phyloP scores from a whole-genome alignment of 495 filamentous ascomycete genomes.

The Diplogelasinospora grovesii region DNA sequence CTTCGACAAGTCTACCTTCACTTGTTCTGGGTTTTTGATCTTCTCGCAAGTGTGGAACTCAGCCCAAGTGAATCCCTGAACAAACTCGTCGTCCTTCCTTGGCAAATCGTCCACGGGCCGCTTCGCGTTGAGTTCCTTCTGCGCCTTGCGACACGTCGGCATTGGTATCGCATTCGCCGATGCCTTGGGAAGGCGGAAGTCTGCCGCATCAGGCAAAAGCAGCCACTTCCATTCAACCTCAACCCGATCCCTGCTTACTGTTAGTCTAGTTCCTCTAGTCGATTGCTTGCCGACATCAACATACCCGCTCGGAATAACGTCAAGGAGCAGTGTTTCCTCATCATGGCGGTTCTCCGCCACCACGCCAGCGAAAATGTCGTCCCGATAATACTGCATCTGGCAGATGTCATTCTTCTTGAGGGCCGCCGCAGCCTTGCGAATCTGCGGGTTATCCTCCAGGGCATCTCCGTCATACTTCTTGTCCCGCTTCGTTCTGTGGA shows the following conservation, averaged over 20 bases:
- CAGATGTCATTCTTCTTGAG: slow-evolving; percentile 70
- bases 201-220: slow-evolving; percentile 56
- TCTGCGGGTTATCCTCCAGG: slow-evolving; percentile 63
- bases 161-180: slow-evolving; percentile 52
- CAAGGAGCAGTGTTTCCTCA: slow-evolving; percentile 68
- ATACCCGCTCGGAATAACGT: slow-evolving; percentile 84
- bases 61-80: slow-evolving; percentile 65
- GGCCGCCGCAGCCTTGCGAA: slow-evolving; percentile 60
- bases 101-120: slow-evolving; percentile 54
- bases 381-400: slow-evolving; percentile 78
- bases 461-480: slow-evolving; percentile 57
- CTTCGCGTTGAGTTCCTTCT: slow-evolving; percentile 51
- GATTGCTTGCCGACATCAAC: slow-evolving; percentile 28
- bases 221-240: slow-evolving; percentile 78
- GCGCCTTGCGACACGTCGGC: slow-evolving; percentile 47
- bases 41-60: slow-evolving; percentile 63
- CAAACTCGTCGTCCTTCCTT: slow-evolving; percentile 62
- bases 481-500: slow-evolving; percentile 81
- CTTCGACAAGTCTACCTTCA: slow-evolving; percentile 60
- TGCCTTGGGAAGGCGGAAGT: slow-evolving; percentile 57
- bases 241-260: slow-evolving; percentile 47
- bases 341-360: slow-evolving; percentile 79
- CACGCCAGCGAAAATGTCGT: slow-evolving; percentile 84
- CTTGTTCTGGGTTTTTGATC: slow-evolving; percentile 35
- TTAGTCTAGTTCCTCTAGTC: slow-evolving; percentile 30